Evolutionary conservation across 768 basidiomycete genomes (phyloP).

Genomic region (Mycena metata): DNA sequence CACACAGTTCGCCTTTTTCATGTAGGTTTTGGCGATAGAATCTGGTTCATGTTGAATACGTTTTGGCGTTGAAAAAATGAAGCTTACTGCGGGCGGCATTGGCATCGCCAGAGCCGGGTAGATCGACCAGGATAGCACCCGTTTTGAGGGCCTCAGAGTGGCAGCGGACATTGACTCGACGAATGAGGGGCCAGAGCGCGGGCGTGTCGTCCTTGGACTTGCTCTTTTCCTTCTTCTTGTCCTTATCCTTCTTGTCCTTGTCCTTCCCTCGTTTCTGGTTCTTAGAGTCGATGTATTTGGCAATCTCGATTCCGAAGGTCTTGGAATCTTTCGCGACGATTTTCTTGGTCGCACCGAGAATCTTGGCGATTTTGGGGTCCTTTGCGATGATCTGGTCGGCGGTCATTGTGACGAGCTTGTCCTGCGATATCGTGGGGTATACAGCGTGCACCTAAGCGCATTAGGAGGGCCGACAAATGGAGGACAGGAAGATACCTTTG

Average conservation of each 20-base stretch:
- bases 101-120: constrained; percentile 76
- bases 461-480: neutral
- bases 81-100: constrained; percentile 70
- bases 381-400: constrained; percentile 64
- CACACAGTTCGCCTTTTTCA: constrained; percentile 74
- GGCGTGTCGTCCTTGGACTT: constrained; percentile 49
- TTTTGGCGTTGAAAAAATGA: neutral
- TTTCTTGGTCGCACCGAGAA: constrained; percentile 63
- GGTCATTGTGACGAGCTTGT: constrained; percentile 62
- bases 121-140: constrained; percentile 74
- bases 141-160: constrained; percentile 64
- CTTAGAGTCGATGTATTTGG: constrained; percentile 76
- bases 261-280: constrained; percentile 66
- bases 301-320: constrained; percentile 66
- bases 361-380: constrained; percentile 49
- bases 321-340: constrained; percentile 66
- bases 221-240: constrained; percentile 36
- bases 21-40: constrained; percentile 71
- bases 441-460: constrained; percentile 68
- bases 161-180: constrained; percentile 72
- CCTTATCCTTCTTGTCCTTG: constrained; percentile 52
- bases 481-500: constrained; percentile 56
- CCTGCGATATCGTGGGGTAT: constrained; percentile 65
- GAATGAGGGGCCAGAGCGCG: constrained; percentile 74
- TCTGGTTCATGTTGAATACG: neutral